Evolutionary conservation across 345 rosid genomes (phyloP), one percentile per base, ranked within the genome.

Genomic region (Rhizophora mangle): DNA sequence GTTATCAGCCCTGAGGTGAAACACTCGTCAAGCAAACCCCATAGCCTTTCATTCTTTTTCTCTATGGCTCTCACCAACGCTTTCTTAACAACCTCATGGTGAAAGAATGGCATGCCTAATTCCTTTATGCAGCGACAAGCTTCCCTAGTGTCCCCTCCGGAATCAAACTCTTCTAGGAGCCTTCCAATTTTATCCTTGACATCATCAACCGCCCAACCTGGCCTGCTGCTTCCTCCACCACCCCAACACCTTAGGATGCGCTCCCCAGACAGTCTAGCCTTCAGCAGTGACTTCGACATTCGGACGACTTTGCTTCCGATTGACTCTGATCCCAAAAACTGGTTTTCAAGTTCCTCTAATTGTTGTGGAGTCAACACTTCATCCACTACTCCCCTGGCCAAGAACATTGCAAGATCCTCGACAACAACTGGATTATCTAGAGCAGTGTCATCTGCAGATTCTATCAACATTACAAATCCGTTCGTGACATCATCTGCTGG

Each of bases 221-320:
- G 87, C 56, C 76, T 78, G 54, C 83, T 82, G 22, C 85, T 82
- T 67, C 91, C 91, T 29, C 92, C 86, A 6, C 89, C 89, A 37
- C 98, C 97, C 98, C 94, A 92, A 71, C 92, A 92, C 60, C 98
- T 84, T 59, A 88, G 65, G 63, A 92, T 92, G 64, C 97, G 68
- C 74, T 92, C 97, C 10, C 96, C 94, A 0, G 92, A 84, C 10
- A 88, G 97, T 54, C 90, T 79, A 68, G 97, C 94, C 21, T 84
- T 84, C 21, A 92, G 82, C 75, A 87, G 68, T 62, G 94, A 88
- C 72, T 86, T 92, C 21, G 91, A 90, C 88, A 81, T 88, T 68
- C 82, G 92, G 26, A 92, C 76, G 53, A 88, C 97, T 62, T 78
- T 89, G 62, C 78, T 79, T 0, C 93, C 90, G 0, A 81, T 72